These are phyloP conservation scores for Emericellopsis atlantica DNA, from an alignment of 2,329 filamentous ascomycete species.

Conservation along the genomic window DNA sequence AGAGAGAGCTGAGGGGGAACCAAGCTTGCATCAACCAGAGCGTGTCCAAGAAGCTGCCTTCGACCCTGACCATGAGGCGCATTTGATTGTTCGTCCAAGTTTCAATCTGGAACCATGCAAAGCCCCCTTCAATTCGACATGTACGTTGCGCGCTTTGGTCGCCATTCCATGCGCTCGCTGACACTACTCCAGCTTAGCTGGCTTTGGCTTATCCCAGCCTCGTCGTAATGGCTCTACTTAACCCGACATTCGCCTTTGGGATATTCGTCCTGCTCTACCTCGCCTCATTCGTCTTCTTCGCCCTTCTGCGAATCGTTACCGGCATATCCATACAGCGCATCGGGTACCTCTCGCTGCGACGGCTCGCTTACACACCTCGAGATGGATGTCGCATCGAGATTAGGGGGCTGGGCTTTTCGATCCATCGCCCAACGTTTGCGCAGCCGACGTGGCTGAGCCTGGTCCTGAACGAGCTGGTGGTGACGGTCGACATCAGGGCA, in stretches of 20 bases:
- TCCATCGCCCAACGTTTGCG: conserved; percentile 91
- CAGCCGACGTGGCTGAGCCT: conserved; percentile 95
- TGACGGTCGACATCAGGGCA: conserved; percentile 67
- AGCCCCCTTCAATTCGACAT: neutral
- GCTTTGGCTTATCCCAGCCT: conserved; percentile 1
- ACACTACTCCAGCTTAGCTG: neutral
- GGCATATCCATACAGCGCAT: conserved; percentile 93
- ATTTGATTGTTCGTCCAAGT: too few species aligned
- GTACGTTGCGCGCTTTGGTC: neutral
- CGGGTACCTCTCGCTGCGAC: conserved; percentile 82
- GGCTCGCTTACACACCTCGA: conserved; percentile 77
- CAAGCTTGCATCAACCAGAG: neutral
- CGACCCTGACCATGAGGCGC: too few species aligned
- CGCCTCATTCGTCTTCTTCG: conserved; percentile 85
- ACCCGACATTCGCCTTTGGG: conserved; percentile 76
- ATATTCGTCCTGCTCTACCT: conserved; percentile 79
- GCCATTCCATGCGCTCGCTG: neutral
- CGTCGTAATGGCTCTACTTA: conserved; percentile 48
- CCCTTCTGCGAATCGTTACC: conserved; percentile 81
- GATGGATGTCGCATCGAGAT: conserved; percentile 87
- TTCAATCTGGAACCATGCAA: neutral
- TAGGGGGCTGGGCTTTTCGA: conserved; percentile 71
- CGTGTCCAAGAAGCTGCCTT: neutral
- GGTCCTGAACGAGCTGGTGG: conserved; percentile 70
- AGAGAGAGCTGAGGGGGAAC: too few species aligned